Conservation (phyloP, 2,329 filamentous ascomycete genomes). For the Cryphonectria carpinicola region DNA sequence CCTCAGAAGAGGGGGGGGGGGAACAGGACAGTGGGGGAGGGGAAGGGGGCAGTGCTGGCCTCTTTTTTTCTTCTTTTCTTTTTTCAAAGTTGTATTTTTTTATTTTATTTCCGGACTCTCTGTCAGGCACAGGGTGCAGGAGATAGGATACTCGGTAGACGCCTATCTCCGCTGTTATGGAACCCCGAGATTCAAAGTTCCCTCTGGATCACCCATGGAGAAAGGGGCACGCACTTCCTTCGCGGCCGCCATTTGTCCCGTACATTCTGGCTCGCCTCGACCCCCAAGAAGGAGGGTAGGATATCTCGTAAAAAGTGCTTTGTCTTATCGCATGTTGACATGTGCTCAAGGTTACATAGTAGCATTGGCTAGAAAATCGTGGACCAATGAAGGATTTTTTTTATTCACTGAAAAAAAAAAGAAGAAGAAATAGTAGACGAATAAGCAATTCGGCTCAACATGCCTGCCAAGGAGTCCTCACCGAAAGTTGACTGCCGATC, state of each 20-base stretch:
- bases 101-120: background rate
- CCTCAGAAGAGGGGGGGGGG: too few relatives aligned
- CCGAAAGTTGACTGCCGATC: conserved; percentile 11
- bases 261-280: background rate
- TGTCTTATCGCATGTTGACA: background rate
- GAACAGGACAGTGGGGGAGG: too few relatives aligned
- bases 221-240: background rate
- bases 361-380: background rate
- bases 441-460: background rate
- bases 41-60: too few relatives aligned
- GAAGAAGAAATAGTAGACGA: background rate
- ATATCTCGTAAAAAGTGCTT: background rate
- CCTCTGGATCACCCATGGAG: background rate
- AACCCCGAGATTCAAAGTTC: background rate
- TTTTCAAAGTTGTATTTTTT: background rate
- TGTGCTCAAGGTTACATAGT: background rate
- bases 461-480: background rate
- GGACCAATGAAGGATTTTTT: background rate
- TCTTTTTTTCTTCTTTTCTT: background rate
- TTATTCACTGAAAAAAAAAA: background rate
- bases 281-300: background rate
- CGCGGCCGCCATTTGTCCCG: background rate
- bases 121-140: background rate
- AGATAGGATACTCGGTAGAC: background rate
- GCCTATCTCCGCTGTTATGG: conserved; percentile 3